Evolutionary conservation across 495 filamentous ascomycete genomes (phyloP), one percentile per base, ranked within the genome.

Genomic region (Geoglossum glabrum): DNA sequence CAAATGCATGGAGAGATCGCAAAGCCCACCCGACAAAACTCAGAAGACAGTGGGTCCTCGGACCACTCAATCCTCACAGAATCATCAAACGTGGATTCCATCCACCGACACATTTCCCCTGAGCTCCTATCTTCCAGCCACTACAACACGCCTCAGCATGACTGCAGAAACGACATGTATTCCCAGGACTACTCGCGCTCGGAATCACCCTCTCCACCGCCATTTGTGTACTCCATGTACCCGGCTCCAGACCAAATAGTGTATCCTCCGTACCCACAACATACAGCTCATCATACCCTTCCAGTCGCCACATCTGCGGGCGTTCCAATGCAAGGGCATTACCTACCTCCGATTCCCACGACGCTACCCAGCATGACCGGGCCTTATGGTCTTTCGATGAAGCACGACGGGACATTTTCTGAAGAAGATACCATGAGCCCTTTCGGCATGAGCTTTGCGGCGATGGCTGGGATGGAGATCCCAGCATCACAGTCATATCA

Each of bases 391-490:
- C 58, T 68, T 76, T 64, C 67, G 64, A 76, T 79, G 67, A 86
- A 86, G 71, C 72, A 74, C 40, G 78, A 83, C 59, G 60, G 65
- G 62, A 67, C 64, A 52, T 73, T 75, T 60, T 74, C 64, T 58
- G 77, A 79, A 43, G 83, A 87, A 40, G 84, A 87, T 55, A 73
- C 76, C 43, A 76, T 89, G 62, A 81, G 72, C 61, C 82, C 85
- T 0, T 93, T 87, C 70, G 80, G 83, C 65, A 78, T 79, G 72
- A 86, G 83, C 67, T 86, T 85, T 63, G 76, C 79, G 50, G 78
- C 81, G 17, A 79, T 92, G 68, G 79, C 81, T 11, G 83, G 84
- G 59, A 81, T 90, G 64, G 85, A 90, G 61, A 74, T 86, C 59
- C 76, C 79, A 61, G 70, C 73, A 40, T 59, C 73, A n/a, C 73